Conservation (phyloP, 2,329 filamentous ascomycete genomes). For the Fusarium nanum region DNA sequence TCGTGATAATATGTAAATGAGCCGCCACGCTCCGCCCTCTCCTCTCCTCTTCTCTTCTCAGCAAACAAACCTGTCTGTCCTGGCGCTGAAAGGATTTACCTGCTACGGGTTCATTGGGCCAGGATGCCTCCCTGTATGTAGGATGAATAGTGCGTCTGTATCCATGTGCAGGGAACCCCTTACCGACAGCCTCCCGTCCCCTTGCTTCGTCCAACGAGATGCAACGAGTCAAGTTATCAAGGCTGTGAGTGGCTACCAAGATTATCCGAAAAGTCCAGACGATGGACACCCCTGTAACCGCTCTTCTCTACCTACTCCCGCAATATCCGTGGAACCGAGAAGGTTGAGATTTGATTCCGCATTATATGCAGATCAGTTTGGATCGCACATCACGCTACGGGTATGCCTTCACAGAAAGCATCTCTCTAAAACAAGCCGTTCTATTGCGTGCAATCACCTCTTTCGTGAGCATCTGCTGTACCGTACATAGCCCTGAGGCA, state of each 20-base stretch:
- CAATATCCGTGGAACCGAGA: constrained; percentile 7
- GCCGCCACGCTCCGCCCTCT: constrained; percentile 4
- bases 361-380: constrained; percentile 13
- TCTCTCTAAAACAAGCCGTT: constrained; percentile 5
- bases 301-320: constrained; percentile 16
- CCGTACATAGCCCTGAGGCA: neutral
- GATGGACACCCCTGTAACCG: constrained; percentile 3
- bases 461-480: neutral
- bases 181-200: neutral
- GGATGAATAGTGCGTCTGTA: neutral
- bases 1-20: constrained; percentile 45
- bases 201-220: constrained; percentile 1
- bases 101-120: constrained; percentile 1
- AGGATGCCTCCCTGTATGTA: constrained; percentile 5
- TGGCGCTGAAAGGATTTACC: constrained; percentile 17
- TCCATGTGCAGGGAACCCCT: neutral
- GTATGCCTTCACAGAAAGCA: constrained; percentile 12
- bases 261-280: constrained; percentile 12
- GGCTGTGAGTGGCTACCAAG: constrained; percentile 17
- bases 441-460: constrained; percentile 26
- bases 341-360: constrained; percentile 29
- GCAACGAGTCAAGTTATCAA: constrained; percentile 4
- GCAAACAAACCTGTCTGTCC: constrained; percentile 1
- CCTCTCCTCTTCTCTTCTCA: constrained; percentile 7
- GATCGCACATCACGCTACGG: neutral